Evolutionary conservation across 306 rosid species (phyloP), one percentile per base, ranked within the genome.

Genomic region (Crotalaria pallida): DNA sequence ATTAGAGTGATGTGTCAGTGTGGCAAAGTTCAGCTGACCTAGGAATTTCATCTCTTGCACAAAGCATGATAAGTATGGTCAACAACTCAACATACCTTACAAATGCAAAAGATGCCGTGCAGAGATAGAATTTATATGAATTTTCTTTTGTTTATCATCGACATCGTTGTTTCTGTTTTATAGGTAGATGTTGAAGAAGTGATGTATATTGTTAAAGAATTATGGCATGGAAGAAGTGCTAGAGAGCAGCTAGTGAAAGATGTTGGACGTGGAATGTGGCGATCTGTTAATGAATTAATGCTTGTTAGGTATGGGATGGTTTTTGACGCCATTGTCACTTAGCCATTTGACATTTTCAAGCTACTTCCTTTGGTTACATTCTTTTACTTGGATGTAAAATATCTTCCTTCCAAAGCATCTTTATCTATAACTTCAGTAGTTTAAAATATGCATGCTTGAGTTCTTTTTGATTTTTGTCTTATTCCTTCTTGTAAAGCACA

Each of bases 161-260:
- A 69, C 18, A 13, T 43, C 48, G 49, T 53, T 76, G 62, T 24
- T 77, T 68, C 56, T 69, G 34, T 41, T 66, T 43, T 43, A 6
- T 77, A 93, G 98, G 97, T 90, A 38, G 98, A 93, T 79, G 90
- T 83, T 59, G 97, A 90, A 76, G 98, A 93, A 81, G 98, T 93
- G 81, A 88, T 84, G 96, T 90, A 88, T 74, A 67, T 93, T 66
- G 86, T 76, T 52, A 93, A 93, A 87, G 98, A 93, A 79, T 81
- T 93, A 74, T 93, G 98, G 98, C 90, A 85, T 23, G 97, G 98
- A 81, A 84, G 96, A 81, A 90, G 97, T 77, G 97, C 92, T 1
- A 93, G 89, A 80, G 97, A 90, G 47, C 84, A 79, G 64, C 67
- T 44, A 56, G 83, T 73, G 16, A 90, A 78, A 87, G 90, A 90